Base-by-base conservation (phyloP, 2,329 filamentous ascomycete species). In the Pezizomycotina sp. region DNA sequence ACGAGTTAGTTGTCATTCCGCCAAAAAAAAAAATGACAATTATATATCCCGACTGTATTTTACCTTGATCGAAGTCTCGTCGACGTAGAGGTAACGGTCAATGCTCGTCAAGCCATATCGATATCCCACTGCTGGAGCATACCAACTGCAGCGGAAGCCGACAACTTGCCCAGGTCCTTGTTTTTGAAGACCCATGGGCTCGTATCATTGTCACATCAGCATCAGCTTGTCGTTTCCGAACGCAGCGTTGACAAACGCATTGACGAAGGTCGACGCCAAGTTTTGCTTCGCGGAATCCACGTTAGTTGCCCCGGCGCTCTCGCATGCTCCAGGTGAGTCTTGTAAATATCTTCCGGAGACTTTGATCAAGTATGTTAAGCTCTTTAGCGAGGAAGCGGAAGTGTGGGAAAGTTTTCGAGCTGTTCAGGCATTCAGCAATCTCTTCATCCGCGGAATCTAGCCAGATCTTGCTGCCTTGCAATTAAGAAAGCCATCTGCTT, bases 141-240 rank as follows among this genome's bases (percentile, higher is more conserved):
- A 53, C 89, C 89, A 49, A 93, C 62, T 1, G 89, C 95, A 4
- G 91, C 91, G 24, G 91, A 79, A 0, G 86, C 93, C 1, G 89
- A 95, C 60, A 92, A 69, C 83, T 92, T 92, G 47, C 89, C 89
- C 53, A 93, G 84, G 26, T 91, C 83, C 61, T 98, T 98, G 13
- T 91, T 95, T 65, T 95, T 98, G 82, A 83, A 98, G 4, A 98
- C 81, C 86, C 89, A 98, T 46, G 77, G 80, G 51, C 78, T 75
- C 62, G 92, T 91, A 46, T 83, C 76, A 41, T 80, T 76, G 13
- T 89, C 77, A 26, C n/a, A 82, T 76, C 39, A 95, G 65, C 86
- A 98, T 93, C 71, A 98, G 78, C 66, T 93, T 95, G 59, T 98
- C 89, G 39, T 84, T 79, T 27, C 83, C 80, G 51, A 83, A 98